phyloP scores from a whole-genome alignment of 495 filamentous ascomycete genomes.

The Aspergillus affinis region DNA sequence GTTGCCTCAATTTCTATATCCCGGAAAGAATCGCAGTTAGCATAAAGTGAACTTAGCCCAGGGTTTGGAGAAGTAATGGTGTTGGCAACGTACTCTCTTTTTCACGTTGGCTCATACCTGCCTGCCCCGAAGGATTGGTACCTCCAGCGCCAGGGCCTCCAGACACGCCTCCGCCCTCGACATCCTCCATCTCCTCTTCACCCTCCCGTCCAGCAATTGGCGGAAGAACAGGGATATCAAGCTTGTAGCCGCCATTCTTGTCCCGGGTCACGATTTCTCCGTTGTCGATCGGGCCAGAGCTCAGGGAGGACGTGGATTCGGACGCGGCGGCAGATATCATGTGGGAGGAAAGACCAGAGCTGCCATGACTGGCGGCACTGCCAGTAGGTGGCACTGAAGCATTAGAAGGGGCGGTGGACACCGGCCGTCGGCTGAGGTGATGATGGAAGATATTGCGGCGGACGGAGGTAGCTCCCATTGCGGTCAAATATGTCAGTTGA shows the following conservation, averaged over 20 bases:
- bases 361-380: constrained; percentile 12
- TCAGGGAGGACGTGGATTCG: constrained; percentile 34
- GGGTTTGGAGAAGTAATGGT: background rate
- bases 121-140: constrained; percentile 20
- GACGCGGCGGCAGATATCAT: constrained; percentile 39
- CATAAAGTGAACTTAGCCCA: background rate
- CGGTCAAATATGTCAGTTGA: background rate
- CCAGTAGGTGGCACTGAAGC: constrained; percentile 11
- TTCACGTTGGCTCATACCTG: constrained; percentile 37
- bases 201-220: constrained; percentile 52
- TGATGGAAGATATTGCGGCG: constrained; percentile 76
- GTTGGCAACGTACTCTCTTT: constrained; percentile 45
- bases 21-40: background rate
- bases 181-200: constrained; percentile 49
- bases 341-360: constrained; percentile 32
- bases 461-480: constrained; percentile 43
- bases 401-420: constrained; percentile 39
- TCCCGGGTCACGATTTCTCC: constrained; percentile 76
- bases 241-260: constrained; percentile 69
- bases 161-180: constrained; percentile 26
- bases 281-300: constrained; percentile 43
- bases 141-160: constrained; percentile 23
- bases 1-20: constrained; percentile 46
- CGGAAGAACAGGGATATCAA: constrained; percentile 64
- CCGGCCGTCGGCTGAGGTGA: constrained; percentile 66